Conservation (phyloP, 768 basidiomycete genomes). For the Pleurotus platypus region DNA sequence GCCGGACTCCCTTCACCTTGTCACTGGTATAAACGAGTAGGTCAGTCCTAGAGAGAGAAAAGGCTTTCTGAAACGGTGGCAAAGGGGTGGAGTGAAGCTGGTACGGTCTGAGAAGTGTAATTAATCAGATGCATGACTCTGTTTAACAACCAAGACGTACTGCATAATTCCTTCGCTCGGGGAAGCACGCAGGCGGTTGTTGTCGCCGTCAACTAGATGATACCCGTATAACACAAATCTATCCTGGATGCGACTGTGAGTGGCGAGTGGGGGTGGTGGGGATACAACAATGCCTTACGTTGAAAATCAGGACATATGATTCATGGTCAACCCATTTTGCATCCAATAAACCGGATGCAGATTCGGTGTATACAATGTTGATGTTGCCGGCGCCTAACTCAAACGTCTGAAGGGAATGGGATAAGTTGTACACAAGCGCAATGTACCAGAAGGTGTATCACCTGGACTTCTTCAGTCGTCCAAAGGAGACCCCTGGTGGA, state of each 20-base stretch:
- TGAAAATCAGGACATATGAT: conserved; percentile 34
- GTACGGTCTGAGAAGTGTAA: conserved; percentile 10
- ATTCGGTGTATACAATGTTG: conserved; percentile 23
- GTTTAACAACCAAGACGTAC: not conserved
- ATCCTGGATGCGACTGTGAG: conserved; percentile 25
- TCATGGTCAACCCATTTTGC: conserved; percentile 36
- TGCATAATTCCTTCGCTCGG: not conserved
- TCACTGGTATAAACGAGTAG: not conserved
- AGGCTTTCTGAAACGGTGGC: conserved; percentile 19
- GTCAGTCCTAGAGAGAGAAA: conserved; percentile 12
- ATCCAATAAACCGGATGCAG: conserved; percentile 23
- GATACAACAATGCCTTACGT: conserved; percentile 21
- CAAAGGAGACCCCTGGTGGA: conserved; percentile 41
- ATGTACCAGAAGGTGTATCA: conserved; percentile 18
- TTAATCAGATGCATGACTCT: no score
- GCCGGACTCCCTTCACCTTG: not conserved
- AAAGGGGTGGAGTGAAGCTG: conserved; percentile 16
- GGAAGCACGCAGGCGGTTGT: conserved; percentile 18
- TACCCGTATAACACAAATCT: conserved; percentile 34
- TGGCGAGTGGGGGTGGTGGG: not conserved
- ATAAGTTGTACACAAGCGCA: not conserved
- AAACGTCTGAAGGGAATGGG: conserved; percentile 28
- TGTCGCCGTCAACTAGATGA: conserved; percentile 30
- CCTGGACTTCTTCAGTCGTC: conserved; percentile 39
- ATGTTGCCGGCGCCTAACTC: conserved; percentile 28